These are phyloP conservation scores for Endothia cerciana DNA, from an alignment of 2,329 filamentous ascomycete genomes.

Conservation along the genomic window DNA sequence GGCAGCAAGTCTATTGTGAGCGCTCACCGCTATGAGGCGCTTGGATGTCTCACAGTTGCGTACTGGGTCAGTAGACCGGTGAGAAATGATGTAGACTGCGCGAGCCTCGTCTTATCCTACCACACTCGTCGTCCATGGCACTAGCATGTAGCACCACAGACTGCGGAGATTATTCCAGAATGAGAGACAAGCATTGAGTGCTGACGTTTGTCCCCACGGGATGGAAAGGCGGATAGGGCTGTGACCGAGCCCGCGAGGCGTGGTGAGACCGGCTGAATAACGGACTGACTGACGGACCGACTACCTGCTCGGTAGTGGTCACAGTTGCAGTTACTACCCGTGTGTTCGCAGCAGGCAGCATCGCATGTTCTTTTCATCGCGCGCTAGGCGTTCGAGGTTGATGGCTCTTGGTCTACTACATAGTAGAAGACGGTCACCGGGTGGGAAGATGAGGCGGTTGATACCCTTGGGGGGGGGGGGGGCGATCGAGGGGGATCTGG, in stretches of 20 bases:
- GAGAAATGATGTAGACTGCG: not conserved
- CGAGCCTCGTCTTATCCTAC: not conserved
- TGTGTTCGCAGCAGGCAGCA: not conserved
- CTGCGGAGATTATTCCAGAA: not conserved
- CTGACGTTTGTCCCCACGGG: not conserved
- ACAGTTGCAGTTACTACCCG: not conserved
- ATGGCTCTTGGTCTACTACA: not conserved
- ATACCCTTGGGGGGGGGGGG: too few species aligned
- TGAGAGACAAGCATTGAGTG: not conserved
- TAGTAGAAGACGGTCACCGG: slow-evolving; percentile 5
- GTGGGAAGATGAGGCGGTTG: slow-evolving; percentile 3
- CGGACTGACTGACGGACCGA: not conserved
- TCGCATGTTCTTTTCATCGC: not conserved
- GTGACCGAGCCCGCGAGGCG: not conserved
- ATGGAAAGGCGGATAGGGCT: not conserved
- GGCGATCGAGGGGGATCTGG: not conserved
- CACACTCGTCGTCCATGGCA: not conserved
- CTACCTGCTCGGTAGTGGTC: not conserved
- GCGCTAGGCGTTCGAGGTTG: slow-evolving; percentile 9
- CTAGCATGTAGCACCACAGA: not conserved
- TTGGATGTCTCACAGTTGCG: slow-evolving; percentile 3
- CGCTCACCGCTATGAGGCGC: not conserved
- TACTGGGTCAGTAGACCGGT: not conserved
- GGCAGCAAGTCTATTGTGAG: not conserved
- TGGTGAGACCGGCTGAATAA: not conserved